A percentile compares a stretch with the other conserved stretches of the same genome.
phyloP scores from a whole-genome alignment of 2,329 filamentous ascomycete species.

The Hypoxylon sp. region DNA sequence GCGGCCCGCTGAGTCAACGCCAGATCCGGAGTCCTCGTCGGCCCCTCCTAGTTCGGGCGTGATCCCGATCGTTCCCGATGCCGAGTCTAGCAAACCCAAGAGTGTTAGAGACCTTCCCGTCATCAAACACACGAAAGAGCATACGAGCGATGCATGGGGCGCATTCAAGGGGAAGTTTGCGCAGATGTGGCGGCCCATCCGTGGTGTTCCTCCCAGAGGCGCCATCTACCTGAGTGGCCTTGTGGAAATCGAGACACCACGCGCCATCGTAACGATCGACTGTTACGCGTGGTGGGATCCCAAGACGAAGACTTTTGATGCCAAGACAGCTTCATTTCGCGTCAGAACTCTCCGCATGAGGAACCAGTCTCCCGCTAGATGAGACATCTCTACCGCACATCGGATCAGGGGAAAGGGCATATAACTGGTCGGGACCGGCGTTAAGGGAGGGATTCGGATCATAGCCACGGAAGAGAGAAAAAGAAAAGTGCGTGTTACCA shows the following conservation, averaged over 20 bases:
- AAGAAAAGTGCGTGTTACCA: slow-evolving; percentile 9
- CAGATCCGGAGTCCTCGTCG: slow-evolving; percentile 29
- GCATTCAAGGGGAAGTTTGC: slow-evolving; percentile 49
- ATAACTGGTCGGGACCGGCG: slow-evolving; percentile 13
- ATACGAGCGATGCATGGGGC: slow-evolving; percentile 44
- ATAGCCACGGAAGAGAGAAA: not conserved
- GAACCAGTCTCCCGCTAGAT: slow-evolving; percentile 30
- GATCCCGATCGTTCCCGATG: slow-evolving; percentile 24
- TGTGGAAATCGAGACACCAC: slow-evolving; percentile 59
- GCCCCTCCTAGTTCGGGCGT: slow-evolving; percentile 22
- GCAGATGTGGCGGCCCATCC: slow-evolving; percentile 57
- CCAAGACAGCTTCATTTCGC: slow-evolving; percentile 16
- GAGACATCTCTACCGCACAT: slow-evolving; percentile 1
- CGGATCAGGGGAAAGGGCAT: not conserved
- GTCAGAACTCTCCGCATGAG: slow-evolving; percentile 29
- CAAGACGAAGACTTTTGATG: slow-evolving; percentile 57
- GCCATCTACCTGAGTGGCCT: slow-evolving; percentile 62
- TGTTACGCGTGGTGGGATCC: slow-evolving; percentile 64
- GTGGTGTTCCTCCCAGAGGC: slow-evolving; percentile 57
- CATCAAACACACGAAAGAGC: slow-evolving; percentile 37
- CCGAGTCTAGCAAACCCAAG: slow-evolving; percentile 23
- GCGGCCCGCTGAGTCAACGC: slow-evolving; percentile 30
- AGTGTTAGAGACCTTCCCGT: slow-evolving; percentile 45
- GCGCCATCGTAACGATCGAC: slow-evolving; percentile 58
- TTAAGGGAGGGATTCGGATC: slow-evolving; percentile 5